A percentile compares a stretch with the other conserved stretches of the same genome.
These are phyloP conservation scores for Blastobotrys proliferans DNA, from an alignment of 1,139 yeast species.

Conservation along the genomic window DNA sequence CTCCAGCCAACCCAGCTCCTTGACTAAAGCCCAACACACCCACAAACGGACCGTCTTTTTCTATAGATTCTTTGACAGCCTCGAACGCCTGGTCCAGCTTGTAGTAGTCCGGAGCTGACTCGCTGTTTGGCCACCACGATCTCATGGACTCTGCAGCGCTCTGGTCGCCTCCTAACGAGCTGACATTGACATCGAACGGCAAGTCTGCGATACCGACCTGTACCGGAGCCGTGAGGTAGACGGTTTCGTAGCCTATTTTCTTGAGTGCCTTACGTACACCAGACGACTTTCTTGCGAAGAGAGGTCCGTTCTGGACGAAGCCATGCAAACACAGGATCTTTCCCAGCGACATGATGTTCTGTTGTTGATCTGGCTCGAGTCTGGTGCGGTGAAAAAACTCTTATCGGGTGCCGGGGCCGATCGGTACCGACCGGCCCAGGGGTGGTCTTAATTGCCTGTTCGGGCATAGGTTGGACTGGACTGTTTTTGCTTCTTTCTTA, in stretches of 20 bases:
- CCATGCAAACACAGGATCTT: constrained; percentile 52
- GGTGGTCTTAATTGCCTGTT: too few species aligned
- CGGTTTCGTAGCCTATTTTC: constrained; percentile 63
- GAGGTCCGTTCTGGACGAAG: constrained; percentile 59
- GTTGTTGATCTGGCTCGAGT: too few species aligned
- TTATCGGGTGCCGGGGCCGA: too few species aligned
- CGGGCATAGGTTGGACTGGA: too few species aligned
- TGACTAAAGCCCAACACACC: constrained; percentile 91
- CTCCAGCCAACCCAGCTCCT: constrained; percentile 79
- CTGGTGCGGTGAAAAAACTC: too few species aligned
- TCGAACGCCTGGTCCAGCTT: constrained; percentile 45
- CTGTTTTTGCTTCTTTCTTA: too few species aligned
- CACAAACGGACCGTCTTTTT: constrained; percentile 75
- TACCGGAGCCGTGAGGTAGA: constrained; percentile 76
- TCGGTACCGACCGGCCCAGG: too few species aligned
- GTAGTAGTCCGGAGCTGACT: constrained; percentile 38
- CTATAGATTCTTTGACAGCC: constrained; percentile 53
- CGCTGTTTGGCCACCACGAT: constrained; percentile 44
- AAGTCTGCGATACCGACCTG: constrained; percentile 60
- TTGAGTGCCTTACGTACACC: constrained; percentile 70
- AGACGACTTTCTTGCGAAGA: constrained; percentile 74
- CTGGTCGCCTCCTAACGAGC: constrained; percentile 23
- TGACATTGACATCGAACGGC: constrained; percentile 48
- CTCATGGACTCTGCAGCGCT: constrained; percentile 39
- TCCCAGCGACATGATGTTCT: constrained; percentile 5